Conservation (phyloP, 129 eudicot genomes). For the Sambucus nigra region DNA sequence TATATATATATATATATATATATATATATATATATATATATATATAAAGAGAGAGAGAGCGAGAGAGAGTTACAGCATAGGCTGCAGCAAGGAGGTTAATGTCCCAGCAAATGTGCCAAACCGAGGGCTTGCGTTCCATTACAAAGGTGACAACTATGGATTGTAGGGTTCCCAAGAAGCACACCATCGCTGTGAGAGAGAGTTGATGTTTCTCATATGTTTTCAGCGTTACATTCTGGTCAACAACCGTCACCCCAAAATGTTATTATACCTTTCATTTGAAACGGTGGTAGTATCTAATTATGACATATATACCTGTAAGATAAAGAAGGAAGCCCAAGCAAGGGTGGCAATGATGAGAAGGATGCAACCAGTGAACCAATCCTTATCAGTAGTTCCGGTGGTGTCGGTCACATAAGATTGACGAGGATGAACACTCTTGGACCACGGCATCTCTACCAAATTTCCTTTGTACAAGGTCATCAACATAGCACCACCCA, state of each 20-base stretch:
- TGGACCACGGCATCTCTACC: slow-evolving; percentile 57
- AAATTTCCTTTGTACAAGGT: slow-evolving; percentile 79
- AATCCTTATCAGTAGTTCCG: slow-evolving; percentile 60
- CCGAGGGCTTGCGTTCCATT: slow-evolving; percentile 75
- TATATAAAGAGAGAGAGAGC: slow-evolving; percentile 2
- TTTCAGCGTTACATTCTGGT: slow-evolving; percentile 87
- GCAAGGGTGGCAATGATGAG: slow-evolving; percentile 90
- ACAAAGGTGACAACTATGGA: slow-evolving; percentile 88
- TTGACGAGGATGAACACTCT: slow-evolving; percentile 37
- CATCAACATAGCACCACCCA: slow-evolving; percentile 89
- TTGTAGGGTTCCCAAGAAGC: slow-evolving; percentile 92
- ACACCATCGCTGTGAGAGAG: slow-evolving; percentile 74
- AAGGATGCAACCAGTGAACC: slow-evolving; percentile 86
- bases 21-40: too few relatives aligned
- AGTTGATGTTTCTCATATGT: slow-evolving; percentile 67
- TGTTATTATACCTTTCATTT: neutral
- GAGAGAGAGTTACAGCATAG: slow-evolving; percentile 65
- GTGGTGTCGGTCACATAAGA: slow-evolving; percentile 18
- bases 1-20: too few relatives aligned
- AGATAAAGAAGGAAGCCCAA: slow-evolving; percentile 94
- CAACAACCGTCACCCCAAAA: too few relatives aligned
- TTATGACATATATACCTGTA: slow-evolving; percentile 65
- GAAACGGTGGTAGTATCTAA: neutral
- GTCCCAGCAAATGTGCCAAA: slow-evolving; percentile 86
- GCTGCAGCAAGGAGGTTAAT: slow-evolving; percentile 98